A percentile compares a stretch with the other conserved stretches of the same genome.
Conservation (phyloP, 1,139 yeast genomes). For the Debaryomyces sp. region DNA sequence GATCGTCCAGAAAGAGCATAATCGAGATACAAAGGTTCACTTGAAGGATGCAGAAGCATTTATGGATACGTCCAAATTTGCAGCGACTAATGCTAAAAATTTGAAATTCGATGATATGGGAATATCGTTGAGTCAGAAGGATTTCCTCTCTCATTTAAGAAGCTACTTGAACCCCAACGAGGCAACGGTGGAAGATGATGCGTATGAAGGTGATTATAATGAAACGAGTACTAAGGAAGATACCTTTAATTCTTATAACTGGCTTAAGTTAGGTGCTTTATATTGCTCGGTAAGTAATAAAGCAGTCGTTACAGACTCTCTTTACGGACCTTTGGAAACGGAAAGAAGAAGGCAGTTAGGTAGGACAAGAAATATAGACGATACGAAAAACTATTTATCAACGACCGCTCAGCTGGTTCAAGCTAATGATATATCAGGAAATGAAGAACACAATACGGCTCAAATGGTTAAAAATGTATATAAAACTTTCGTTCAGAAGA, state of each 20-base stretch:
- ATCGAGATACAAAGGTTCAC: slow-evolving; percentile 25
- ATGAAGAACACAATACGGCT: slow-evolving; percentile 60
- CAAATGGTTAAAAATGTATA: slow-evolving; percentile 57
- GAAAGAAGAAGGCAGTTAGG: slow-evolving; percentile 51
- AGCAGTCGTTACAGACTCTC: slow-evolving; percentile 58
- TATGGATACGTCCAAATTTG: slow-evolving; percentile 41
- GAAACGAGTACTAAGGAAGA: slow-evolving; percentile 20
- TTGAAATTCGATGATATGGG: slow-evolving; percentile 58
- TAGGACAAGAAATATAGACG: slow-evolving; percentile 43
- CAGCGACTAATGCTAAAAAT: slow-evolving; percentile 58
- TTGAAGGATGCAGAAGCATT: slow-evolving; percentile 44
- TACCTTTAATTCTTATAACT: slow-evolving; percentile 46
- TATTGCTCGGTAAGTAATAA: slow-evolving; percentile 50
- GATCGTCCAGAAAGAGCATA: slow-evolving; percentile 33
- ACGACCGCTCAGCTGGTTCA: slow-evolving; percentile 60
- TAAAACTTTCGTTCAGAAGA: slow-evolving; percentile 35
- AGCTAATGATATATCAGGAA: slow-evolving; percentile 51
- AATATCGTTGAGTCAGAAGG: slow-evolving; percentile 49
- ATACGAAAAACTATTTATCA: slow-evolving; percentile 36
- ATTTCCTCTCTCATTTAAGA: slow-evolving; percentile 45
- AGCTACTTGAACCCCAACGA: slow-evolving; percentile 31
- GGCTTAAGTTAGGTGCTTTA: slow-evolving; percentile 63
- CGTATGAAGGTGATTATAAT: slow-evolving; percentile 11
- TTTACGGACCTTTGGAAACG: slow-evolving; percentile 73
- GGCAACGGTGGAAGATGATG: slow-evolving; percentile 16